These are phyloP conservation scores for Backusella sp. DNA, from an alignment of 192 early-diverging fungal genomes.

Conservation along the genomic window DNA sequence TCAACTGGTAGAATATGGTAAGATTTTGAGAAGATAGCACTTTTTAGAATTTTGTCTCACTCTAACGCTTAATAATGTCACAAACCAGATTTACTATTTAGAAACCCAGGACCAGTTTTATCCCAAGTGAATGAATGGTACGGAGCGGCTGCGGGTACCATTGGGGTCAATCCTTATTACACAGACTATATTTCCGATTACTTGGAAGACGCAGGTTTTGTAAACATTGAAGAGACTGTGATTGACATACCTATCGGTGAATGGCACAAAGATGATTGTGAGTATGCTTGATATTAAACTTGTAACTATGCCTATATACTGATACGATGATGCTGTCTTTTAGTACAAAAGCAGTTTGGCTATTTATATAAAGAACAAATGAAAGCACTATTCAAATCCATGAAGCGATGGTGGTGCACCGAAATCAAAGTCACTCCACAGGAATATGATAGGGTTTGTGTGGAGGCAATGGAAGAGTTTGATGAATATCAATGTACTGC, in stretches of 20 bases:
- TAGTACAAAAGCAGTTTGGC: conserved; percentile 32
- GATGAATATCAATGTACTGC: conserved; percentile 22
- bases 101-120: conserved; percentile 24
- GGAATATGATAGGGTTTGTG: conserved; percentile 27
- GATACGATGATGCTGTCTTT: not conserved
- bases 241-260: conserved; percentile 32
- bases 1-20: conserved; percentile 34
- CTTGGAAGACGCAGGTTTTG: conserved; percentile 23
- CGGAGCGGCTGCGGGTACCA: conserved; percentile 1
- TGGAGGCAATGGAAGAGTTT: conserved; percentile 33
- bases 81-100: conserved; percentile 18
- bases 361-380: conserved; percentile 34
- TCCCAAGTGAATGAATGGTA: conserved; percentile 31
- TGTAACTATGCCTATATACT: not conserved
- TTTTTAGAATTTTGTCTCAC: not conserved
- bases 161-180: conserved; percentile 13
- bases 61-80: not conserved
- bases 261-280: conserved; percentile 31
- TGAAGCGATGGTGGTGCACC: conserved; percentile 29
- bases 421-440: conserved; percentile 22
- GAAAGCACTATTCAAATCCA: conserved; percentile 34
- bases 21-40: not conserved
- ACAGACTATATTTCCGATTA: not conserved
- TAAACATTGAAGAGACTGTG: conserved; percentile 16
- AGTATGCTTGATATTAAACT: not conserved